These are phyloP conservation scores for Amanita rimosa DNA, from an alignment of 768 basidiomycete genomes.

Conservation along the genomic window DNA sequence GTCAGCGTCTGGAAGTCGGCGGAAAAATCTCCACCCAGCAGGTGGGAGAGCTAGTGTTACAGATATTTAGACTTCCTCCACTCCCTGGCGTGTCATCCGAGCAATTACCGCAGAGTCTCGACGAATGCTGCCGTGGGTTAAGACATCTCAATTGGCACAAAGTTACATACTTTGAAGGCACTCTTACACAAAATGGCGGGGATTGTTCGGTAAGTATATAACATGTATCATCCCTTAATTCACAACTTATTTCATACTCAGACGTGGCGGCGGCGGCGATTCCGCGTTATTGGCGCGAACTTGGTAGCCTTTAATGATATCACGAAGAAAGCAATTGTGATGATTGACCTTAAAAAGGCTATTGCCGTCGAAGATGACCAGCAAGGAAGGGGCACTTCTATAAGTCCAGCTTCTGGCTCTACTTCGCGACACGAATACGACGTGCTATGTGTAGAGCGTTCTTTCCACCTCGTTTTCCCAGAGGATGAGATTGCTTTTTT, in stretches of 20 bases:
- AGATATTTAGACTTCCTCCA: constrained; percentile 84
- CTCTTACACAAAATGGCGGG: constrained; percentile 86
- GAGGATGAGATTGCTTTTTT: constrained; percentile 82
- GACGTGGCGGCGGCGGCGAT: constrained; percentile 76
- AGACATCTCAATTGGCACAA: constrained; percentile 92
- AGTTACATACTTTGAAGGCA: constrained; percentile 87
- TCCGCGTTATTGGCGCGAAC: constrained; percentile 78
- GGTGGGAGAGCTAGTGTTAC: constrained; percentile 81
- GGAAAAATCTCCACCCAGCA: constrained; percentile 53
- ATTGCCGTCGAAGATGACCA: constrained; percentile 69
- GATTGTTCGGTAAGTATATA: constrained; percentile 68
- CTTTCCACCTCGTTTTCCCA: constrained; percentile 77
- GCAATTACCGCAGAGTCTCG: constrained; percentile 82
- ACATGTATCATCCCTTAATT: constrained; percentile 5
- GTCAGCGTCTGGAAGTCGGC: constrained; percentile 51
- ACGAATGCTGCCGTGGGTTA: constrained; percentile 84
- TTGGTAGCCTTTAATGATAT: constrained; percentile 88
- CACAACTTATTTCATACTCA: constrained; percentile 16
- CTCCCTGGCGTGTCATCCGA: constrained; percentile 71
- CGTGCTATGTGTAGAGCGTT: constrained; percentile 62
- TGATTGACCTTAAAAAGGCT: constrained; percentile 86
- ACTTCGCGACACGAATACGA: constrained; percentile 46
- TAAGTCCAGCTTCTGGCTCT: constrained; percentile 33
- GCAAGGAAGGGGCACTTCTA: constrained; percentile 34
- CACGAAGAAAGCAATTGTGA: constrained; percentile 80